These are phyloP conservation scores for Phoenix roebelenii DNA, from an alignment of 176 grass and related monocot genomes.

Conservation along the genomic window DNA sequence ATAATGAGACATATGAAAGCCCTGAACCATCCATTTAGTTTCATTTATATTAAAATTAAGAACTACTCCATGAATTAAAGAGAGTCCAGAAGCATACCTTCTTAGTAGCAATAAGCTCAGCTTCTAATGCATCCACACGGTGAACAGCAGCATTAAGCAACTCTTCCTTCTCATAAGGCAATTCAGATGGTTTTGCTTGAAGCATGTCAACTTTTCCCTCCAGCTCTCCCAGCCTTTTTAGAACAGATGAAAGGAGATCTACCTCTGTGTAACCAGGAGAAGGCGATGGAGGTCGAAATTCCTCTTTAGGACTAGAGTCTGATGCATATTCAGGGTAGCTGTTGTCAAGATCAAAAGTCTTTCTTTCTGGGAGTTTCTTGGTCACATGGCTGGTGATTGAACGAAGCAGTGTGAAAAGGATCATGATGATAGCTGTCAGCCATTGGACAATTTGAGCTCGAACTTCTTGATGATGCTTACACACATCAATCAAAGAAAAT, in stretches of 20 bases:
- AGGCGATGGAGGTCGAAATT: slow-evolving; percentile 88
- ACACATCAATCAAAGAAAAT: slow-evolving; percentile 24
- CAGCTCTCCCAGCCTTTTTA: slow-evolving; percentile 45
- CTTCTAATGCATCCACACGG: slow-evolving; percentile 83
- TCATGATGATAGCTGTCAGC: slow-evolving; percentile 43
- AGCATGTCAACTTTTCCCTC: slow-evolving; percentile 61
- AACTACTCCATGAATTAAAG: no score
- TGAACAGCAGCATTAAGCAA: slow-evolving; percentile 43
- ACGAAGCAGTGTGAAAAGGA: slow-evolving; percentile 42
- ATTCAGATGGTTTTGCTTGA: slow-evolving; percentile 59
- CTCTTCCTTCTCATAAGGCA: slow-evolving; percentile 81
- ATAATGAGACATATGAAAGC: no score
- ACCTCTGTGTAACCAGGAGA: slow-evolving; percentile 42
- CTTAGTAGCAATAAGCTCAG: slow-evolving; percentile 85
- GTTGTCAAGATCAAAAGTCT: slow-evolving; percentile 20
- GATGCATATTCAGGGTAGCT: slow-evolving; percentile 5
- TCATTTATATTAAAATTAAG: no score
- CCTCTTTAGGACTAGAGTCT: slow-evolving; percentile 51
- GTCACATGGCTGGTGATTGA: slow-evolving; percentile 35
- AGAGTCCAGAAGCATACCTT: slow-evolving; percentile 37
- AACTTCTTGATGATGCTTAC: slow-evolving; percentile 8
- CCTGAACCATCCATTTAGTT: no score
- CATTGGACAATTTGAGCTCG: slow-evolving; percentile 35
- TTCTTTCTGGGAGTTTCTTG: slow-evolving; percentile 35
- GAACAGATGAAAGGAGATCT: slow-evolving; percentile 27